Conservation (phyloP, 31 red algal genomes). For the Asparagopsis taxiformis region DNA sequence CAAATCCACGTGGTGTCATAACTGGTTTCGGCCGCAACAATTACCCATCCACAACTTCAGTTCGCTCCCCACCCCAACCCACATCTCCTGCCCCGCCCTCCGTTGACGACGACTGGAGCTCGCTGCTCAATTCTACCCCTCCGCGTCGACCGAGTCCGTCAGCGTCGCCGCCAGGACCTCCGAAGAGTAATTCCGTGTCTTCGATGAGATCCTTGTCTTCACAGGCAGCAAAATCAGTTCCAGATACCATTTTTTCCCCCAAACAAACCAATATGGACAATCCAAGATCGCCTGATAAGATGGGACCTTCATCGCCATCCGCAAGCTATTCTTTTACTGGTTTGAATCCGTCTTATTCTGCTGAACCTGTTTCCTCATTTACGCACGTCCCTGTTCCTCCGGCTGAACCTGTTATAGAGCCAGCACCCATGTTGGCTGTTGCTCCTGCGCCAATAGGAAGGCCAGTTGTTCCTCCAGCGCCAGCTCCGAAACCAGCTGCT, state of each 20-base stretch:
- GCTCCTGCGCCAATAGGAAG: not conserved
- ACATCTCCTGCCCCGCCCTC: constrained; percentile 13
- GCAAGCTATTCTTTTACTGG: not conserved
- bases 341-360: too few species aligned
- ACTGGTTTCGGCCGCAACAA: constrained; percentile 24
- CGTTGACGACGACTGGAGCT: constrained; percentile 34
- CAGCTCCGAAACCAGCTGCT: not conserved
- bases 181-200: not conserved
- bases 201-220: not conserved
- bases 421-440: constrained; percentile 7
- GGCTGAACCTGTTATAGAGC: not conserved
- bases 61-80: constrained; percentile 20
- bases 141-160: constrained; percentile 27
- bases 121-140: constrained; percentile 25
- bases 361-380: too few species aligned
- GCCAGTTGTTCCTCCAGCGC: not conserved
- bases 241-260: not conserved
- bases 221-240: not conserved
- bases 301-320: too few species aligned
- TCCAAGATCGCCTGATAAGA: not conserved
- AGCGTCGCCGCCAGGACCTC: not conserved
- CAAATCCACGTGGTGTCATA: constrained; percentile 33
- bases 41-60: not conserved
- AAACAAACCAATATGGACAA: not conserved
- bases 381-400: not conserved